These are phyloP conservation scores for Trametes meyenii DNA, from an alignment of 768 basidiomycete genomes.

Conservation along the genomic window DNA sequence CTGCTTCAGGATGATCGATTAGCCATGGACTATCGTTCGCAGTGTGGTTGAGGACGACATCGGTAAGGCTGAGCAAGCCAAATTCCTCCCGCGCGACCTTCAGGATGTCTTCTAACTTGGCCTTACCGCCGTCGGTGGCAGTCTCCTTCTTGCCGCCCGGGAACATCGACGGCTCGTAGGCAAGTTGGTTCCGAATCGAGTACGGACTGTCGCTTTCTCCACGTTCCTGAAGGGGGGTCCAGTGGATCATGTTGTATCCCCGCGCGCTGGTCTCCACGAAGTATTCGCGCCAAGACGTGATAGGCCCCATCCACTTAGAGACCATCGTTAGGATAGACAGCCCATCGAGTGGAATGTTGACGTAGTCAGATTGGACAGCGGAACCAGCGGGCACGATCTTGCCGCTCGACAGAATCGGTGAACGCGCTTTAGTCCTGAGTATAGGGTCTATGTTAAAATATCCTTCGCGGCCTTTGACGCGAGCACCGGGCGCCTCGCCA, in stretches of 20 bases:
- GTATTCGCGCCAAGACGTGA: constrained; percentile 74
- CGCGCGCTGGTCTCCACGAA: constrained; percentile 84
- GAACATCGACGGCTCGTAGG: constrained; percentile 81
- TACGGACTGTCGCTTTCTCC: constrained; percentile 92
- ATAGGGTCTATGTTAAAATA: constrained; percentile 97
- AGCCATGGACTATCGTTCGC: constrained; percentile 95
- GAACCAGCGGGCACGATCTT: constrained; percentile 56
- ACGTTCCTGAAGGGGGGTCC: constrained; percentile 90
- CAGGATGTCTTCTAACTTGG: constrained; percentile 64
- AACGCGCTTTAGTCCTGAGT: constrained; percentile 72
- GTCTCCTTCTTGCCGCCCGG: constrained; percentile 33
- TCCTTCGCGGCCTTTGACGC: constrained; percentile 82
- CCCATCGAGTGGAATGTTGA: constrained; percentile 84
- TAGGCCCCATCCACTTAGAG: constrained; percentile 97
- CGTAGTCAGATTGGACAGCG: constrained; percentile 48
- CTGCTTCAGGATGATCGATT: constrained; percentile 92
- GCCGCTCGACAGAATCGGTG: constrained; percentile 64
- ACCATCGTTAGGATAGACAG: constrained; percentile 88
- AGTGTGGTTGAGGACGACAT: constrained; percentile 97
- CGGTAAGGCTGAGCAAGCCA: constrained; percentile 87
- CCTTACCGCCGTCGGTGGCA: constrained; percentile 53
- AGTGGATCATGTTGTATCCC: constrained; percentile 99
- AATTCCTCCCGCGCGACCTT: constrained; percentile 79
- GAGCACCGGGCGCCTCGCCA: constrained; percentile 53
- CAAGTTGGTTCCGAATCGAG: constrained; percentile 86